Evolutionary conservation across 805 yeast species (phyloP).

Genomic region (Debaryomyces castellii): DNA sequence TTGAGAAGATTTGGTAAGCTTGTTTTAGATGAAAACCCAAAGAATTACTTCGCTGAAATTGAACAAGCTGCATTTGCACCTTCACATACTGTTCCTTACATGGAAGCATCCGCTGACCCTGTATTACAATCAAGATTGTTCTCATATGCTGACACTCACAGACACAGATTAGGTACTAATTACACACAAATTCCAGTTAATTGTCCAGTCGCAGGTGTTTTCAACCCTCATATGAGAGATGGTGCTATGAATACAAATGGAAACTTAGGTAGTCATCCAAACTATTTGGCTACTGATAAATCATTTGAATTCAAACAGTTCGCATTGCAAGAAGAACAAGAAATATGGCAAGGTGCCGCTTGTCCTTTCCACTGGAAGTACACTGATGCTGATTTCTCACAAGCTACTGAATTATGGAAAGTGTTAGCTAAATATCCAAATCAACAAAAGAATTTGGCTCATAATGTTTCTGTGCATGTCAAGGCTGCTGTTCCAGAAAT

Average conservation of each 20-base stretch:
- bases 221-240: constrained; percentile 74
- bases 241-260: constrained; percentile 66
- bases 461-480: constrained; percentile 79
- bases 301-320: constrained; percentile 47
- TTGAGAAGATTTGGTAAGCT: constrained; percentile 81
- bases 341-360: constrained; percentile 80
- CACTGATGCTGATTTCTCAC: constrained; percentile 71
- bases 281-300: constrained; percentile 61
- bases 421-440: constrained; percentile 76
- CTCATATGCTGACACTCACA: constrained; percentile 75
- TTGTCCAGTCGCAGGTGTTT: constrained; percentile 61
- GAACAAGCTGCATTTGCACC: constrained; percentile 69
- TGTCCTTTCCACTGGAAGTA: constrained; percentile 84
- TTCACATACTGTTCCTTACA: constrained; percentile 69
- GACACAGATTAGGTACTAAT: constrained; percentile 73
- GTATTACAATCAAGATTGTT: constrained; percentile 75
- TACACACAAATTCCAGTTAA: constrained; percentile 87
- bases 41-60: constrained; percentile 78
- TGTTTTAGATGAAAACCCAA: constrained; percentile 77
- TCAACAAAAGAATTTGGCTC: constrained; percentile 81
- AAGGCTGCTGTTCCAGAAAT: constrained; percentile 67
- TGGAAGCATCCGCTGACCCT: constrained; percentile 77
- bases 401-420: constrained; percentile 75
- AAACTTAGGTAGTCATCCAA: constrained; percentile 76
- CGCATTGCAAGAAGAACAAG: constrained; percentile 64